Conservation (phyloP, 164 flowering plant genomes). For the Chloranthus sessilifolius region DNA sequence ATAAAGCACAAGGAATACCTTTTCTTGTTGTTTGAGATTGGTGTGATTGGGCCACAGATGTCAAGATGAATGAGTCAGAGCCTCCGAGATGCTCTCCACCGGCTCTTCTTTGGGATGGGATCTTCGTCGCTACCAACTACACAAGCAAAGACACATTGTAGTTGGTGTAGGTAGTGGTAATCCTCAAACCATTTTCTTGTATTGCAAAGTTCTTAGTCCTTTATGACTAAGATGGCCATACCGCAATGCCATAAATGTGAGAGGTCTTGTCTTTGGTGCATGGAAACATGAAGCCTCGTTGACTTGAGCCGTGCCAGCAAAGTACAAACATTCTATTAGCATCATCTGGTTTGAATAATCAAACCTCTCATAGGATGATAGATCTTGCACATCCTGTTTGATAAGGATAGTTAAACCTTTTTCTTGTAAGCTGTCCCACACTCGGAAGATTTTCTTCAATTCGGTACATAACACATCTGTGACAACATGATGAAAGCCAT, state of each 20-base stretch:
- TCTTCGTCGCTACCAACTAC: neutral
- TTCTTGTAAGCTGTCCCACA: neutral
- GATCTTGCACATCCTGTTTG: neutral
- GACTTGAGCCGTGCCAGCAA: neutral
- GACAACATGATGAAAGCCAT: neutral
- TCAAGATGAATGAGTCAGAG: neutral
- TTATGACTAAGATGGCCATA: neutral
- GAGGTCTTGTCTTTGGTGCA: too few relatives aligned
- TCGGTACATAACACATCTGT: conserved; percentile 6
- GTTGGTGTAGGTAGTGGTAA: too few relatives aligned
- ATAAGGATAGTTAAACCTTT: neutral
- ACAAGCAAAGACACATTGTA: neutral
- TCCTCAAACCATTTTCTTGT: neutral
- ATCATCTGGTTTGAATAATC: neutral
- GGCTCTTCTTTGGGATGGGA: neutral
- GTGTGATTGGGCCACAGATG: neutral
- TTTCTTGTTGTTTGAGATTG: neutral
- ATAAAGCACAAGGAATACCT: conserved; percentile 6
- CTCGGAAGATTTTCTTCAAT: conserved; percentile 9
- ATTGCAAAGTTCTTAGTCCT: neutral
- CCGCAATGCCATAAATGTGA: conserved; percentile 1
- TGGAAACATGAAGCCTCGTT: conserved; percentile 1
- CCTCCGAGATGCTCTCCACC: neutral
- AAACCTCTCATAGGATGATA: neutral
- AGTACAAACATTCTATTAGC: neutral